Evolutionary conservation across 352 stramenopile genomes (phyloP), one percentile per base, ranked within the genome.

Genomic region (Aphanomyces euteiches): DNA sequence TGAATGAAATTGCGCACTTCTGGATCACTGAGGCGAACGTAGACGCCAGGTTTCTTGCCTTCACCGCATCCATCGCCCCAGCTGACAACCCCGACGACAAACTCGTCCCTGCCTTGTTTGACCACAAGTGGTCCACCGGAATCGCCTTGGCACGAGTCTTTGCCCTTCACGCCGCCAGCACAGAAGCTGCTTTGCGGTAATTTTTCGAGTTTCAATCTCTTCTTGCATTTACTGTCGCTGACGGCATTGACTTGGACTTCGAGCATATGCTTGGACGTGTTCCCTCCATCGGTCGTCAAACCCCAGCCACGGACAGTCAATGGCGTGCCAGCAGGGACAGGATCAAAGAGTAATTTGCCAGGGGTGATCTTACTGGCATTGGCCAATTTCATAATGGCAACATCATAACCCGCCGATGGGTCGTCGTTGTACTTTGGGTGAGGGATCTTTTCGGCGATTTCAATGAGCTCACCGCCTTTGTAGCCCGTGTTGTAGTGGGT

Each of bases 171-270:
- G 17, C 68, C 59, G 1, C 83, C 81, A 1, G 84, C 82, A 37
- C 84, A 91, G 17, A 91, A 38, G 77, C 87, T 90, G 4, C 78
- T 80, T 5, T 72, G 45, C 19, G 82, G 73, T 19, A 80, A 70
- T 0, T 28, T 2, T 39, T 79, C 77, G 34, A 73, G 70, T 5
- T 77, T 58, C 2, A 78, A 17, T 10, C 2, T 50, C 41, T 80
- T 80, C 21, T 59, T 60, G 66, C 81, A 90, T 1, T 67, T 69
- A 0, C 68, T 72, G 53, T 83, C 78, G 56, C 78, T 83, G 17
- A 86, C 58, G 4, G 89, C 40, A 3, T 79, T 68, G 8, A 87
- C 73, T 39, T 84, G 67, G 34, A 88, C 78, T 12, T 75, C 67
- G 36, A 81, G 72, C 21, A 87, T 64, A 64, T 79, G 72, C 12